Conservation (phyloP, 345 rosid species). For the Murraya paniculata region DNA sequence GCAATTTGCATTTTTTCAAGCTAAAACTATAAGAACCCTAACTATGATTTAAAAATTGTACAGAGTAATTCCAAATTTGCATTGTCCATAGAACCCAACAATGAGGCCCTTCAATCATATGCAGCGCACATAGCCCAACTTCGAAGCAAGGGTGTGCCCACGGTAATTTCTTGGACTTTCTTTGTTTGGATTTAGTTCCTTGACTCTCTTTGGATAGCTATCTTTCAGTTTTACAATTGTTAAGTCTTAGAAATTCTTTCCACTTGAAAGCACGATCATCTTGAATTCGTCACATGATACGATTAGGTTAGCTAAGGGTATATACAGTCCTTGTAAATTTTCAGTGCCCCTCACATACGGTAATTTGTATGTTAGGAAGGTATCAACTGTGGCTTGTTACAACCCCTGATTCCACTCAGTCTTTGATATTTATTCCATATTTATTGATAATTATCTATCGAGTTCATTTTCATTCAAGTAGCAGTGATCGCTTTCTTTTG, state of each 20-base stretch:
- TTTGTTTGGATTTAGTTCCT: background rate
- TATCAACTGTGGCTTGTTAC: background rate
- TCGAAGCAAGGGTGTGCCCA: constrained; percentile 77
- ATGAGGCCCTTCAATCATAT: constrained; percentile 78
- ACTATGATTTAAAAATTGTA: constrained; percentile 13
- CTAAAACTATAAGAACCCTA: constrained; percentile 4
- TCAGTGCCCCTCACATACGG: background rate
- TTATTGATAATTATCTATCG: too few species aligned
- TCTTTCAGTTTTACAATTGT: background rate
- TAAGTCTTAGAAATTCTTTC: background rate
- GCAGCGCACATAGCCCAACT: constrained; percentile 75
- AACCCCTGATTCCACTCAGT: background rate
- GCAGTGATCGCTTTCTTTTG: background rate
- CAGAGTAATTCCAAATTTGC: constrained; percentile 95
- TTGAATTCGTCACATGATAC: background rate
- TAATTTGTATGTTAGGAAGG: background rate
- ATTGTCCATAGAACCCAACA: constrained; percentile 83
- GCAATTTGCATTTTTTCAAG: constrained; percentile 2
- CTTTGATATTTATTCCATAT: background rate
- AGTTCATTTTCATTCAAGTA: background rate
- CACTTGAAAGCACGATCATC: background rate
- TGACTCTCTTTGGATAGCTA: background rate
- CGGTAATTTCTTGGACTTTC: constrained; percentile 41
- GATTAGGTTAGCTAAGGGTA: background rate
- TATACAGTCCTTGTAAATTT: too few species aligned